Conservation (phyloP, 1,284 basidiomycete species). For the Termitomyces sp. region DNA sequence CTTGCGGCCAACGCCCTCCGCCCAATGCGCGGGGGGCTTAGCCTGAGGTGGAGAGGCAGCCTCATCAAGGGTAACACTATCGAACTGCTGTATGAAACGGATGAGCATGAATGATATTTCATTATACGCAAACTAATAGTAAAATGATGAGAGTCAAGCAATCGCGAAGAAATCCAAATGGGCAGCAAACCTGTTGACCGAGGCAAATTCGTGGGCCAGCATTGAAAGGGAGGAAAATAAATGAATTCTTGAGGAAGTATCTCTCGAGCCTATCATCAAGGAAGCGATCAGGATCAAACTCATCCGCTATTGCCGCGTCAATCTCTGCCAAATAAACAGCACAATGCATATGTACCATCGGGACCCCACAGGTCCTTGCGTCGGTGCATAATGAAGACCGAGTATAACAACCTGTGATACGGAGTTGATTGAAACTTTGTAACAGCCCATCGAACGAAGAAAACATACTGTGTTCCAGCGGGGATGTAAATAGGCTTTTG, state of each 20-base stretch:
- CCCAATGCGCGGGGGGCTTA: constrained; percentile 42
- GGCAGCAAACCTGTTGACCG: constrained; percentile 12
- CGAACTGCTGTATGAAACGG: constrained; percentile 55
- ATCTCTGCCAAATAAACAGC: not conserved
- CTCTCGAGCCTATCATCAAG: constrained; percentile 34
- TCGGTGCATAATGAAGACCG: constrained; percentile 57
- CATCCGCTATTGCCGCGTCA: constrained; percentile 26
- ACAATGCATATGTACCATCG: constrained; percentile 35
- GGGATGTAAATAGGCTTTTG: constrained; percentile 49
- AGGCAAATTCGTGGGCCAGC: constrained; percentile 38
- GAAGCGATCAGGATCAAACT: constrained; percentile 40
- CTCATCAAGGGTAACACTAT: constrained; percentile 38
- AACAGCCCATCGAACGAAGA: not conserved
- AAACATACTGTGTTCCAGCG: constrained; percentile 37
- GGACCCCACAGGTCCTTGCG: constrained; percentile 63
- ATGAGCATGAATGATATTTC: constrained; percentile 64
- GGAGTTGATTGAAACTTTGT: not conserved
- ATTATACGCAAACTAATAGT: constrained; percentile 57
- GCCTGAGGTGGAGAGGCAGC: constrained; percentile 39
- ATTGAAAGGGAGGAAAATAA: constrained; percentile 40
- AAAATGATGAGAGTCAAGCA: not conserved
- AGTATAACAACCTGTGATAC: constrained; percentile 38
- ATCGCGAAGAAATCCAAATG: not conserved
- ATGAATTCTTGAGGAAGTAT: constrained; percentile 33
- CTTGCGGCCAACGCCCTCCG: constrained; percentile 34